Conservation (phyloP, 495 filamentous ascomycete genomes). For the Acidiella bohemica region DNA sequence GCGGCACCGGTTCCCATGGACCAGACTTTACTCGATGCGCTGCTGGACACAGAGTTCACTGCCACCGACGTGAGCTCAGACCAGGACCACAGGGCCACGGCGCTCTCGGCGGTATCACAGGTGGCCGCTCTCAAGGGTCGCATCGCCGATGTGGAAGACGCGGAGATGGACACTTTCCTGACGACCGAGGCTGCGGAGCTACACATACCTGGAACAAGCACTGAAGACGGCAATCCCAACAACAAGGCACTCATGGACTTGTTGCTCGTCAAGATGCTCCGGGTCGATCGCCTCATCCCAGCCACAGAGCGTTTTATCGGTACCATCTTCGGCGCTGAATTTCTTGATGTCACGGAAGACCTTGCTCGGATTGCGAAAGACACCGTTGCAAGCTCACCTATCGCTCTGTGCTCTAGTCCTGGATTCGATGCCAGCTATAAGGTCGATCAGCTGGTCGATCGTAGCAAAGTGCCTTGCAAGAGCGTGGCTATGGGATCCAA, state of each 20-base stretch:
- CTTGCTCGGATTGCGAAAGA: conserved; percentile 72
- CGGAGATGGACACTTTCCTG: conserved; percentile 68
- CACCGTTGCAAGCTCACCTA: conserved; percentile 70
- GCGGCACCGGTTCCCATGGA: conserved; percentile 91
- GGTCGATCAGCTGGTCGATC: conserved; percentile 86
- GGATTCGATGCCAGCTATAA: conserved; percentile 99
- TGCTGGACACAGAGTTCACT: conserved; percentile 65
- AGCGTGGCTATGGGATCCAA: conserved; percentile 99
- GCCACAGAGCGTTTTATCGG: conserved; percentile 77
- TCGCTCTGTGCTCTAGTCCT: conserved; percentile 83
- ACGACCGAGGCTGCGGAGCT: conserved; percentile 79
- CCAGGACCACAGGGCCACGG: conserved; percentile 35
- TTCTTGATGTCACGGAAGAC: conserved; percentile 72
- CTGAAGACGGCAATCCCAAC: conserved; percentile 53
- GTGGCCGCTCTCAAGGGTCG: conserved; percentile 62
- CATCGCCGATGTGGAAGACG: conserved; percentile 44
- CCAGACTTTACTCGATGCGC: conserved; percentile 67
- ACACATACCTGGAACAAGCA: conserved; percentile 47
- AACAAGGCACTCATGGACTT: conserved; percentile 75
- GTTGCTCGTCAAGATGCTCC: conserved; percentile 83
- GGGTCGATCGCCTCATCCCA: conserved; percentile 88
- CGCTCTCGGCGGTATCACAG: conserved; percentile 51
- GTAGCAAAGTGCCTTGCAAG: conserved; percentile 64
- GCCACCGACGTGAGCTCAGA: conserved; percentile 67
- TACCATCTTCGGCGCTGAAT: conserved; percentile 72